phyloP scores from a whole-genome alignment of 1,284 basidiomycete species.

The Ceratobasidium sp. region DNA sequence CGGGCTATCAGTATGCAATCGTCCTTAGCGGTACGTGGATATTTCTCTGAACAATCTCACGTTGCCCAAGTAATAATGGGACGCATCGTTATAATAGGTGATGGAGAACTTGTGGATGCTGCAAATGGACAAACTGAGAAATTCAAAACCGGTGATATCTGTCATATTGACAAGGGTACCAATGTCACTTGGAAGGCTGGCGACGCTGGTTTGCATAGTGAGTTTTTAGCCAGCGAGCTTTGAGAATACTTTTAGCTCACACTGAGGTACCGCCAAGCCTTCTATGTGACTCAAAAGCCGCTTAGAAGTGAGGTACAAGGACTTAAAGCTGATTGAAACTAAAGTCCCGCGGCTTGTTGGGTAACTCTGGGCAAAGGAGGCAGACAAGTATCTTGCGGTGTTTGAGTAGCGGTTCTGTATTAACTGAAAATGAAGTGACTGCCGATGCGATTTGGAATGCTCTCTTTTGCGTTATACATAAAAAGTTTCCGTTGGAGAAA shows the following conservation, averaged over 20 bases:
- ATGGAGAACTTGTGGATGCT: background rate
- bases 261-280: background rate
- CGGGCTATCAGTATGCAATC: background rate
- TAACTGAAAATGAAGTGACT: no score
- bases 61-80: background rate
- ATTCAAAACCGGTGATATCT: background rate
- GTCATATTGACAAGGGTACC: background rate
- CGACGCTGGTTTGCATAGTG: background rate
- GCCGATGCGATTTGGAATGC: no score
- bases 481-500: no score
- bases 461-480: no score
- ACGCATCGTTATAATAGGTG: background rate
- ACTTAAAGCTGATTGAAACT: no score
- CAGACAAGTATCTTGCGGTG: no score
- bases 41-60: background rate
- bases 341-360: no score
- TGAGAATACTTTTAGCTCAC: background rate
- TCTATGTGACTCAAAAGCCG: conserved; percentile 4
- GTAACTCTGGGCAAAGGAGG: no score
- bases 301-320: no score
- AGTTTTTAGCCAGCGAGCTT: background rate
- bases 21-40: background rate
- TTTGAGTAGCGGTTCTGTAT: no score
- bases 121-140: background rate
- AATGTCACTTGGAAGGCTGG: conserved; percentile 8